Evolutionary conservation across 345 rosid species (phyloP), one percentile per base, ranked within the genome.

Genomic region (Acer campestre): DNA sequence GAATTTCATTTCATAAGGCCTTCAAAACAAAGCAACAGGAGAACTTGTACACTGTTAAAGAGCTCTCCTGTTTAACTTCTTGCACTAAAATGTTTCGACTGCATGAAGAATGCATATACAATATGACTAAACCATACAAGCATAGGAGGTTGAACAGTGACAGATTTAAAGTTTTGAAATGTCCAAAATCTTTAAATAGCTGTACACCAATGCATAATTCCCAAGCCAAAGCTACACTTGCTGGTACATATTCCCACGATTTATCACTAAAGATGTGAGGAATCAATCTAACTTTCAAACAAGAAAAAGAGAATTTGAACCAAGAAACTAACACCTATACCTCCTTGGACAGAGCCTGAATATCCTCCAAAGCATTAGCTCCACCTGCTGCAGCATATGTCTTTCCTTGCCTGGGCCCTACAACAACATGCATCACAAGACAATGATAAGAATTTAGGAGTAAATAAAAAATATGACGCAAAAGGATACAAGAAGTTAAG

Each of bases 281-380:
- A 62, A 53, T 38, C 44, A 72, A 51, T 49, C 25, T 67, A 53
- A 44, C 62, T 70, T 59, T 59, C 59, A 23, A 61, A 74, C 38
- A 23, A 70, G 12, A 63, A 23, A 71, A 61, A 14, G 25, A 70
- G 55, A 49, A 71, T 17, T 71, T 46, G 18, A 61, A 46, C 51
- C 51, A 51, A 68, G 46, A 68, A 78, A 4, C 11, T 71, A 75
- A 55, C 46, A 74, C 18, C 20, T 35, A 71, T 90, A 93, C 99
- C 97, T 91, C 99, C 83, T 92, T 90, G 42, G 95, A 90, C 82
- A 96, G 80, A 64, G 92, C 88, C 75, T 82, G 87, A 73, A 90
- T 71, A 71, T 94, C 94, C 1, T 74, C 86, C 10, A 84, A 78
- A 75, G 90, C 85, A 80, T 86, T 79, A 75, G 82, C 79, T 53